phyloP scores from a whole-genome alignment of 148 eudicot species.

The Fallopia convolvulus region DNA sequence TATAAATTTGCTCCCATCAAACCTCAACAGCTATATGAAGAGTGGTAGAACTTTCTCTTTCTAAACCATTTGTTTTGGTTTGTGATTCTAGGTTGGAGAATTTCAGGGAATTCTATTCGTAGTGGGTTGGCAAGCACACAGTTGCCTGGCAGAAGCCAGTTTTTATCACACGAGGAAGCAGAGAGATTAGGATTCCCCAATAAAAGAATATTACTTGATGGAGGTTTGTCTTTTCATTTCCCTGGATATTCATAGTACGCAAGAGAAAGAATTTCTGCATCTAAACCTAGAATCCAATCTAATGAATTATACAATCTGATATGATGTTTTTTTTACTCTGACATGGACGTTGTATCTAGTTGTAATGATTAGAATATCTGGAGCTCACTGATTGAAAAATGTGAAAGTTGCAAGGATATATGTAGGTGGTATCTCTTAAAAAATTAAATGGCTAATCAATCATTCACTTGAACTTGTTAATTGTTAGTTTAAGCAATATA shows the following conservation, averaged over 20 bases:
- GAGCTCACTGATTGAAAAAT: not conserved
- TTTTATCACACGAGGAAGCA: slow-evolving; percentile 54
- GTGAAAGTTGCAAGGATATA: not conserved
- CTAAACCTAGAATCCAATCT: not conserved
- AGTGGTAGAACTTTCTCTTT: not conserved
- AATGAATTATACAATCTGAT: not conserved
- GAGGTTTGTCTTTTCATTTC: slow-evolving; percentile 45
- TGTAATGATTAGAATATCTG: not conserved
- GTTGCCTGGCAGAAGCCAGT: slow-evolving; percentile 85
- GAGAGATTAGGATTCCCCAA: slow-evolving; percentile 55
- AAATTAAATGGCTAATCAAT: not conserved
- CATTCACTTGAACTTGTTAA: not conserved
- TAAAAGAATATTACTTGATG: slow-evolving; percentile 69
- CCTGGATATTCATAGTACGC: not conserved
- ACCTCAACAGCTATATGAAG: not conserved
- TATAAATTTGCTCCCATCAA: not conserved
- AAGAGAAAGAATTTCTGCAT: not conserved
- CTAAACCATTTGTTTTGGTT: not conserved
- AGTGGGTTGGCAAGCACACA: slow-evolving; percentile 57
- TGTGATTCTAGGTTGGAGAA: slow-evolving; percentile 51
- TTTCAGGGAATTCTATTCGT: slow-evolving; percentile 60
- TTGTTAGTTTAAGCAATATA: slow-evolving; percentile 4
- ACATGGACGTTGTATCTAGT: not conserved
- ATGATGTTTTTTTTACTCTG: not conserved
- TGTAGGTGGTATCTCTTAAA: not conserved